phyloP scores from a whole-genome alignment of 345 rosid genomes.

The Populus euphratica region DNA sequence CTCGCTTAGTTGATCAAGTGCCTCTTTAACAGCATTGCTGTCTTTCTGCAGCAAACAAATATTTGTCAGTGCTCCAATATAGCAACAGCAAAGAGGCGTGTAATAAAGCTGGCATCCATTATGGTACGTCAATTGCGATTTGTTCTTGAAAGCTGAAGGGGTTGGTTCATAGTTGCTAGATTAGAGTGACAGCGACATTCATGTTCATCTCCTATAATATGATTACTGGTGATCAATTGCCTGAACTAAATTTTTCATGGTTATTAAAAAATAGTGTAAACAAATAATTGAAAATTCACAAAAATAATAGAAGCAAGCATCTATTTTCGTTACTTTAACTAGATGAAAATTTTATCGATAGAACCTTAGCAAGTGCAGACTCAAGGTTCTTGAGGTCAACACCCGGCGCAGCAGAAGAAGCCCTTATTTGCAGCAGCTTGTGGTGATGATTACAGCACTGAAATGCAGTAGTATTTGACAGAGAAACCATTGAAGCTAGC shows the following conservation, averaged over 20 bases:
- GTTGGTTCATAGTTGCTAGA: not conserved
- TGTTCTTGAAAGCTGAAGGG: not conserved
- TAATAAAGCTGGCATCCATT: not conserved
- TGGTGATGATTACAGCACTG: not conserved
- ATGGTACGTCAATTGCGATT: not conserved
- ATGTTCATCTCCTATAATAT: not conserved
- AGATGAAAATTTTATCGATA: too few relatives aligned
- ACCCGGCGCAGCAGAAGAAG: conserved; percentile 45
- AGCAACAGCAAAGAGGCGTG: too few relatives aligned
- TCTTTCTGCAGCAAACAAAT: conserved; percentile 55
- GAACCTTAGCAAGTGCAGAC: conserved; percentile 70
- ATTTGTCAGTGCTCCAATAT: not conserved
- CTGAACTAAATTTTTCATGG: not conserved
- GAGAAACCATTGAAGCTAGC: not conserved
- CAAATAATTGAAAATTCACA: too few relatives aligned
- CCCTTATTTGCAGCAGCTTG: conserved; percentile 9
- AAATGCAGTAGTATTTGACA: conserved; percentile 2
- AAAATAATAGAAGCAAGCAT: too few relatives aligned
- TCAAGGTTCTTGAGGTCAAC: conserved; percentile 58
- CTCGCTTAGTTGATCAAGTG: conserved; percentile 62
- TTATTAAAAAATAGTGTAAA: not conserved
- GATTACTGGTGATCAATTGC: not conserved
- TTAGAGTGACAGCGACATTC: not conserved
- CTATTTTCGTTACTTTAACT: too few relatives aligned
- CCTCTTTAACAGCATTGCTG: conserved; percentile 74